Evolutionary conservation across 2,329 filamentous ascomycete species (phyloP), one percentile per base, ranked within the genome.

Genomic region (Aspergillus oerlinghausenensis): DNA sequence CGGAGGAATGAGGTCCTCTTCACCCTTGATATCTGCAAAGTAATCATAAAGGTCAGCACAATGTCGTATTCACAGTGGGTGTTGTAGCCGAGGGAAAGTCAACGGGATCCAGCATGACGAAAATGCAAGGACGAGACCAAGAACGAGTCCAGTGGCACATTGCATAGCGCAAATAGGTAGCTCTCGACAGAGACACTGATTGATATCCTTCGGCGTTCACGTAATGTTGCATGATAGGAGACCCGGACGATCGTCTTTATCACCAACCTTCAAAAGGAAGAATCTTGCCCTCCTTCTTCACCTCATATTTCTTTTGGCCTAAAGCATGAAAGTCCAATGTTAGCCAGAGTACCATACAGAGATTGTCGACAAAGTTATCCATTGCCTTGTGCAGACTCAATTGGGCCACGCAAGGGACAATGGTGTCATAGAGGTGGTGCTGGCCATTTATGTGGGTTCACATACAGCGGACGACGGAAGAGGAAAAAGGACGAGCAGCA

Each of bases 1-100:
- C 35, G 91, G 89, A 63, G 88, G 84, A 64, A 95, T 67, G 58
- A 99, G 89, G 77, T 99, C 94, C n/a, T 85, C 83, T 66, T 88
- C 84, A 64, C 74, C 79, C 80, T 88, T 88, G 80, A 99, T 84
- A 70, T 97, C 94, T 99, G 76, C 67, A 66, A 21, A 51, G 8
- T 26, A 50, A 49, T 52, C 54, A 40, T 25, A 49, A n/a, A 50
- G 48, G 55, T 60, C 45, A 57, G 57, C 50, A 55, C 50, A 38
- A 57, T 55, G 56, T 50, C 45, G n/a, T 58, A 58, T 62, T 60
- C 56, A 38, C 56, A 38, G 52, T 49, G 21, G 7, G 28, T 52
- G 1, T 25, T 28, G 1, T 47, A 47, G 26, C 14, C 28, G 28
- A 28, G 29, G 23, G 28, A 51, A n/a, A 38, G 28, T 40, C 3